Evolutionary conservation across 164 flowering plant species (phyloP), one percentile per base, ranked within the genome.

Genomic region (Vitis riparia): DNA sequence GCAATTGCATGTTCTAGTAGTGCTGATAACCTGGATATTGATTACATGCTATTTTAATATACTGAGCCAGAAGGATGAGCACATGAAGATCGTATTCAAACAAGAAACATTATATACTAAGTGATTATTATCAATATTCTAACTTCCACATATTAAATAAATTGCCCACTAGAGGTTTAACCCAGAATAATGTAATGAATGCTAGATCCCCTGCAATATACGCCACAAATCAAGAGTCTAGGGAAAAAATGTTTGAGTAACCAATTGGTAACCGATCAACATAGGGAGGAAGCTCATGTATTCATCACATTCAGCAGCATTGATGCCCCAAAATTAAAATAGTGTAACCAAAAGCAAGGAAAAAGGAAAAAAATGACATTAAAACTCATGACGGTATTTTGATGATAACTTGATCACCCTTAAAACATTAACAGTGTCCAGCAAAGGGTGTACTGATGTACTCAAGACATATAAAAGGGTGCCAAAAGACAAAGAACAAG

Each of bases 1-100:
- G 76, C 98, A 93, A 73, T 92, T 96, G 81, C 99, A 96, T 68
- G 99, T 96, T 77, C 99, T 91, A 49, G 99, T 93, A 74, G 99
- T 96, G 79, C 97, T 96, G 80, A 96, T 96, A 59, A 96, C 99
- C 99, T 96, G 87, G 51, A 78, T 67, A 37, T 8, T 9, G 30
- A 23, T 23, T 1, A 23, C 23, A 23, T 23, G 1, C 14, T 23
- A 59, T 8, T 48, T 68, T 29, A 44, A 44, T 16, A n/a, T 5
- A 11, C 19, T 10, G 1, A 16, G 9, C 11, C 8, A 59, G 14
- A 59, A 63, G 51, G 11, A 12, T 50, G 44, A 2, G 44, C 50
- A 47, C 3, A 59, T 48, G 44, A 50, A 68, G 2, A 23, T 14
- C 4, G 0, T 53, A 53, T 12, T 17, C 48, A 27, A 5, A 17